A percentile compares a stretch with the other conserved stretches of the same genome.
Evolutionary conservation across 352 stramenopile genomes (phyloP).

Genomic region (Globisporangium apiculatum): DNA sequence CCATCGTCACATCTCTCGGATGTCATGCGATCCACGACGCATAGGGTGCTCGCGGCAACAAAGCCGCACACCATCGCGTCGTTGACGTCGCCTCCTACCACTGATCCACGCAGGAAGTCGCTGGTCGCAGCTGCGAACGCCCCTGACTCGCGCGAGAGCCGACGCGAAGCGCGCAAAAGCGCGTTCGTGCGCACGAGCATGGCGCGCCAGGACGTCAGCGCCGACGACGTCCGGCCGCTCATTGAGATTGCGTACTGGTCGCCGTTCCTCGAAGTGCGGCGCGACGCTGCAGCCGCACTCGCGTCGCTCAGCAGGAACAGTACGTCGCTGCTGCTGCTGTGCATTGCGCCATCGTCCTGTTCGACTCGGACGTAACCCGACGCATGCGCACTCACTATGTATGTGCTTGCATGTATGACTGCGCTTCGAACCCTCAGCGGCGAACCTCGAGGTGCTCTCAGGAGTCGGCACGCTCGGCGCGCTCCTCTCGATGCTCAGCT

Average conservation of each 20-base stretch:
- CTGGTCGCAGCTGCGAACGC: neutral
- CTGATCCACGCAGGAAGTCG: neutral
- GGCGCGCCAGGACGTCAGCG: constrained; percentile 48
- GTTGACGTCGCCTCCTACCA: neutral
- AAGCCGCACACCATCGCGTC: no score
- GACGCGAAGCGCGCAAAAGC: constrained; percentile 22
- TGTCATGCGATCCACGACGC: neutral
- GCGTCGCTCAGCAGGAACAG: constrained; percentile 68
- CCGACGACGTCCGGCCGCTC: constrained; percentile 60
- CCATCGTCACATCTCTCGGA: neutral
- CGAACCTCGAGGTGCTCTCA: constrained; percentile 64
- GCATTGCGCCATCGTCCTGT: neutral
- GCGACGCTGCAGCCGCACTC: constrained; percentile 68
- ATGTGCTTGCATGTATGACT: neutral
- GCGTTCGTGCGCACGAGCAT: constrained; percentile 24
- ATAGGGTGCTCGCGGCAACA: neutral
- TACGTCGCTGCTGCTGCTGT: constrained; percentile 13
- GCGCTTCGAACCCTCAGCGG: constrained; percentile 17
- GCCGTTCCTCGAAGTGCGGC: constrained; percentile 70
- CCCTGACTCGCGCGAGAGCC: constrained; percentile 9
- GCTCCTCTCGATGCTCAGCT: constrained; percentile 65
- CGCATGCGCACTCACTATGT: neutral
- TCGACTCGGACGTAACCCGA: neutral
- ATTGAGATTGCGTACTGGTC: constrained; percentile 88
- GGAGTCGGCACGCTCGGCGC: constrained; percentile 65